These are phyloP conservation scores for Paramecium pentaurelia DNA, from an alignment of 73 alveolate species.

Conservation along the genomic window DNA sequence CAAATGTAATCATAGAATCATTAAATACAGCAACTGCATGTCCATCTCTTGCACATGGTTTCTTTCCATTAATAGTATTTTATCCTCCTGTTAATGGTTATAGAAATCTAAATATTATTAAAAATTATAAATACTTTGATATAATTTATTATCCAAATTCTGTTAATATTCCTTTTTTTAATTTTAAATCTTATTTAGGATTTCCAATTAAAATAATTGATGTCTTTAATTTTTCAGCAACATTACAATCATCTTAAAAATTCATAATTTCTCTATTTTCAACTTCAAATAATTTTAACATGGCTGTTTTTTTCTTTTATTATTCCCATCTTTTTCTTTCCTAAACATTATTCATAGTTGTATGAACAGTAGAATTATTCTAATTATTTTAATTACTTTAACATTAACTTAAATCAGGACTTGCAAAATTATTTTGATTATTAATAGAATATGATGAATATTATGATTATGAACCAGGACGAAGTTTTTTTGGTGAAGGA, in stretches of 20 bases:
- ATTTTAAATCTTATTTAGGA: conserved; percentile 16
- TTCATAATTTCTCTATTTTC: background rate
- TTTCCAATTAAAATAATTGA: conserved; percentile 32
- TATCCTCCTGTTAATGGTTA: background rate
- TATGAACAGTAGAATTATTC: background rate
- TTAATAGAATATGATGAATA: background rate
- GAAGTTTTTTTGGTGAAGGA: background rate
- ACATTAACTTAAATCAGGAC: background rate
- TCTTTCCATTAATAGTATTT: conserved; percentile 30
- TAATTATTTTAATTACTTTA: background rate
- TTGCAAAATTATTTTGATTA: background rate
- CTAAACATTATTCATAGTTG: background rate
- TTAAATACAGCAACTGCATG: conserved; percentile 73
- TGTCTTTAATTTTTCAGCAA: conserved; percentile 47
- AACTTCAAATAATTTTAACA: conserved; percentile 26
- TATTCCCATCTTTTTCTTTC: background rate
- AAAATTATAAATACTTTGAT: background rate
- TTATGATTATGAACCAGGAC: background rate
- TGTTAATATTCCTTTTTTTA: conserved; percentile 18
- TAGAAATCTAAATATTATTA: background rate
- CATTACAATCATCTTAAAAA: background rate
- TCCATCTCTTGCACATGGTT: conserved; percentile 65
- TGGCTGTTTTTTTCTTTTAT: background rate
- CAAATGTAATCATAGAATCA: conserved; percentile 74
- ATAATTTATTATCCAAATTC: conserved; percentile 41